Conservation (phyloP, 1,139 yeast genomes). For the Saccharomycopsis phalli region DNA sequence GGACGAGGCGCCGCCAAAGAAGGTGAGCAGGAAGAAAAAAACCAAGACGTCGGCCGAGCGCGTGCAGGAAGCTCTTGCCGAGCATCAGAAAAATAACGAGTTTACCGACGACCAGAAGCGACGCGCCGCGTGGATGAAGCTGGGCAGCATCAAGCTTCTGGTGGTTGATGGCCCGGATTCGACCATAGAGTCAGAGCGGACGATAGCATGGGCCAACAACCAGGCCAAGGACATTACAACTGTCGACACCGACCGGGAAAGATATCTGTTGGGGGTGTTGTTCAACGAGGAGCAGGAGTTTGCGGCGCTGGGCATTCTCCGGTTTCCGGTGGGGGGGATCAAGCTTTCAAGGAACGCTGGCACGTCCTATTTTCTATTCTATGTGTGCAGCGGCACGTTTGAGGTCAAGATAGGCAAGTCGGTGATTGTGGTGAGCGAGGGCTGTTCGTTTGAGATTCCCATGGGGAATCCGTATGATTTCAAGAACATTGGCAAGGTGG, state of each 20-base stretch:
- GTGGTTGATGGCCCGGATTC: constrained; percentile 47
- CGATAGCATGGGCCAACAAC: constrained; percentile 68
- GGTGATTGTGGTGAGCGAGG: constrained; percentile 54
- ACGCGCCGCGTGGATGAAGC: constrained; percentile 49
- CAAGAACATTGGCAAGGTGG: constrained; percentile 43
- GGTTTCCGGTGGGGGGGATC: constrained; percentile 54
- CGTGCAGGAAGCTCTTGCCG: constrained; percentile 21
- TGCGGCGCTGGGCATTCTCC: constrained; percentile 71
- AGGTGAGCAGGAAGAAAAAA: constrained; percentile 13
- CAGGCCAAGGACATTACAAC: too few relatives aligned
- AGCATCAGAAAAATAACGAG: constrained; percentile 24
- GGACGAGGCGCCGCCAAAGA: constrained; percentile 4
- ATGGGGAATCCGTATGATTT: constrained; percentile 64
- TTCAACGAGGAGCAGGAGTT: constrained; percentile 59
- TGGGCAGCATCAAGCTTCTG: constrained; percentile 39
- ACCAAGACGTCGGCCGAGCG: constrained; percentile 6
- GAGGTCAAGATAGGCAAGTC: constrained; percentile 58
- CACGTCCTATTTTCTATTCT: constrained; percentile 64
- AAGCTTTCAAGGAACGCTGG: constrained; percentile 59
- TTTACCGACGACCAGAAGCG: constrained; percentile 21
- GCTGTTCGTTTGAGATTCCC: constrained; percentile 79
- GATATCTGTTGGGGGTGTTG: constrained; percentile 55
- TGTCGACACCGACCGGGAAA: constrained; percentile 33
- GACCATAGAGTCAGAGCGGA: constrained; percentile 34
- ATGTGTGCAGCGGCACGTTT: constrained; percentile 60